Base-by-base conservation (phyloP, 371 early-diverging fungal genomes). In the Neoconidiobolus thromboides region DNA sequence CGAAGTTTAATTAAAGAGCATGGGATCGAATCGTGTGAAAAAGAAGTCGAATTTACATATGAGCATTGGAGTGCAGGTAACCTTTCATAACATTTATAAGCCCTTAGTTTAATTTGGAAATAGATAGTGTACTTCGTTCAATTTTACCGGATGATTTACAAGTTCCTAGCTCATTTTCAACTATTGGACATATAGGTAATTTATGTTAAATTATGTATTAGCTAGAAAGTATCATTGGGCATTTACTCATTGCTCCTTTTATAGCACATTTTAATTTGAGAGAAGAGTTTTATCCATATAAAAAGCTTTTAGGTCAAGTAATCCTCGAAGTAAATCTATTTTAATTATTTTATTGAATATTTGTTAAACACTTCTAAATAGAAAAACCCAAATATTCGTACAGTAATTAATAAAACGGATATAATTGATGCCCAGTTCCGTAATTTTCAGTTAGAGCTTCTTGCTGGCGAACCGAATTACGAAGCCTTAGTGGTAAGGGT, bases 391-490 rank as follows among this genome's bases (percentile, higher is more conserved):
- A 77, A 78, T 43, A 80, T 98, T 39, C 72, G 72, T 44, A 93
- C 89, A 1, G 96, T 98, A 1, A 96, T 98, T 57, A 97, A 95
- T 77, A 98, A 98, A 73, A 77, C 79, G 14, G 89, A 87, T 65
- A 76, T 79, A 53, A 98, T 98, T 59, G 96, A 98, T 69, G 86
- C 86, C 62, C 91, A 90, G 0, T 98, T 90, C 71, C 78, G 98
- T 41, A 88, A 86, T 66, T 97, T 98, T 69, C 76, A 90, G 62
- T 93, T 98, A 95, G 97, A 98, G 65, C 67, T 98, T 3, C 71
- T 98, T 2, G 96, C 95, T 3, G 97, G 97, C 43, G 82, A 26
- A 26, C 26, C 26, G 26, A 26, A 26, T 26, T 26, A 26, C 26
- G 26, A 26, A 26, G 26, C 26, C 26, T 26, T 26, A 26, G 26